phyloP scores from a whole-genome alignment of 1,284 basidiomycete species.

The Fomes fomentarius region DNA sequence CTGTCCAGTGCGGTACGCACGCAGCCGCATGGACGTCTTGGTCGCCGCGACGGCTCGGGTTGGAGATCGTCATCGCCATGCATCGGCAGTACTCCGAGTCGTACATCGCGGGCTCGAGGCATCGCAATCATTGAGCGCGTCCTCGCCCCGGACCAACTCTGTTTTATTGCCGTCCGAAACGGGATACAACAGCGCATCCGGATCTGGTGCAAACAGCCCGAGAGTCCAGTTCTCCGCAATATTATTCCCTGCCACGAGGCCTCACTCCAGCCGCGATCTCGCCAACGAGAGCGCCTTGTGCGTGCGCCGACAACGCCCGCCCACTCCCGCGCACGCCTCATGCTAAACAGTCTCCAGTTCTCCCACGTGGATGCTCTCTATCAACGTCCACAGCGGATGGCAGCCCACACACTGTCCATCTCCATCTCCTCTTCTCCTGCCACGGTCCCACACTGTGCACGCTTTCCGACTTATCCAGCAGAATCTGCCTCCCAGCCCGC shows the following conservation, averaged over 20 bases:
- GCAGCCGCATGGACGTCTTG: no score
- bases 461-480: neutral
- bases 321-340: neutral
- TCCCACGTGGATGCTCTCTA: no score
- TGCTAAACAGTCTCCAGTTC: no score
- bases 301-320: no score
- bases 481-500: neutral
- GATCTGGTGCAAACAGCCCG: conserved; percentile 15
- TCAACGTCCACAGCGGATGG: neutral
- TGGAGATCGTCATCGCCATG: no score
- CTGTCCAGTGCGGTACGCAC: no score
- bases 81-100: no score
- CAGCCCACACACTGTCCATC: neutral
- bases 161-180: conserved; percentile 17
- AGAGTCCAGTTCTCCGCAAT: conserved; percentile 23
- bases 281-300: no score
- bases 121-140: neutral
- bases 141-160: conserved; percentile 11
- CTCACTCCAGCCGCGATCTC: neutral
- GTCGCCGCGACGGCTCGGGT: no score
- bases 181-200: conserved; percentile 22
- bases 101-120: neutral
- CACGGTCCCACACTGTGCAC: neutral
- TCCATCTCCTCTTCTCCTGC: neutral
- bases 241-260: conserved; percentile 18